Evolutionary conservation across 345 rosid species (phyloP), one percentile per base, ranked within the genome.

Genomic region (Isatis tinctoria): DNA sequence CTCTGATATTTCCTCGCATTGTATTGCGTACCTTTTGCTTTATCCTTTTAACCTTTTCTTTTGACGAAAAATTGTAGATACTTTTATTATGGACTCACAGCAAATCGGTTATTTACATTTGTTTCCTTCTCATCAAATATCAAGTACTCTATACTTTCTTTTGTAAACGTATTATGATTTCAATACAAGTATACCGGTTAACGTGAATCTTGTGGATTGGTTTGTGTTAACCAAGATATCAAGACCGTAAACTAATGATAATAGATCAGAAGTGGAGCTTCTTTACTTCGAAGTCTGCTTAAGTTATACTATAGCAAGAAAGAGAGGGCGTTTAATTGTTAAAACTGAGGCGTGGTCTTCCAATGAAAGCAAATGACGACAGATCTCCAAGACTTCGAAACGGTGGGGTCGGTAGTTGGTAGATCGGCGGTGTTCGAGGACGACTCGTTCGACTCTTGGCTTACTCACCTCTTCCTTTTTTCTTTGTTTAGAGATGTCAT

Each of bases 1-100:
- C 58, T 73, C 26, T 16, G 12, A 74, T 11, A 62, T 7, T 59
- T 49, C 56, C 68, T 67, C 12, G 20, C 40, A 44, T 65, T 54
- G 47, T 57, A 43, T 64, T 56, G 22, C 47, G 11, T 56, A n/a
- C 6, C 45, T 45, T 45, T 56, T 64, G 20, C 43, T 36, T 48
- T 47, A 8, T 41, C 2, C 35, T 9, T 20, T 14, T 30, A 5
- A 14, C 2, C 33, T 14, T 54, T 68, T 39, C 1, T 60, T 12
- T 22, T 22, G n/a, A n/a, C n/a, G n/a, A 12, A n/a, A 14, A n/a
- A 6, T 44, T 6, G 18, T 35, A n/a, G 17, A 44, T 53, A 26
- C 5, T 27, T 6, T 26, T 53, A 7, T 28, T 14, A 12, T 54
- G 8, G 14, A 27, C 62, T 32, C 41, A 16, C 8, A n/a, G n/a